phyloP scores from a whole-genome alignment of 345 rosid species.

The Citropsis articulata region DNA sequence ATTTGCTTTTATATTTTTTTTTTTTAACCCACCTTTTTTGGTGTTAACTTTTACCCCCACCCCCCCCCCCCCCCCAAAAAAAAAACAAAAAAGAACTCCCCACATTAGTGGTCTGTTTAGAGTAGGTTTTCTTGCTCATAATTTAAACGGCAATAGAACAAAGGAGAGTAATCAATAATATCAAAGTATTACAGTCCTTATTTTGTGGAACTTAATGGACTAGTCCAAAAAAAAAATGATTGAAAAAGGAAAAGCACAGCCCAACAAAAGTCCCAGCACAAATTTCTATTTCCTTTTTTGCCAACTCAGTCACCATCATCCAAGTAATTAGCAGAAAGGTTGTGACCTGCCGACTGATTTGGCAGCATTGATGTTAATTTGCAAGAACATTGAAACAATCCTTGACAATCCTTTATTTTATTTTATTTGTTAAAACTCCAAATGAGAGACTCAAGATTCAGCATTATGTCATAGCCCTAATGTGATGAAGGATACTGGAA shows the following conservation, averaged over 20 bases:
- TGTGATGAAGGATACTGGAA: background rate
- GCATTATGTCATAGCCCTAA: background rate
- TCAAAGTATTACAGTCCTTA: background rate
- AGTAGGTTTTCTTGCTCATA: background rate
- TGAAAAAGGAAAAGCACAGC: background rate
- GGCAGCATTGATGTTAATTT: background rate
- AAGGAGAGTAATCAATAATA: background rate
- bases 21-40: background rate
- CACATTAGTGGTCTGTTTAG: background rate
- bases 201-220: background rate
- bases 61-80: too few species aligned
- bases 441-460: background rate
- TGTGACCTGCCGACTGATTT: background rate
- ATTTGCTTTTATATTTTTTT: background rate
- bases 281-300: background rate
- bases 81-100: background rate
- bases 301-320: background rate
- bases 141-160: background rate
- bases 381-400: background rate
- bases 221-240: background rate
- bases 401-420: background rate
- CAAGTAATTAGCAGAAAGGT: background rate
- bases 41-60: fast-evolving
- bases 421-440: background rate
- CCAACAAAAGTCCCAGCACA: background rate